Evolutionary conservation across 352 stramenopile genomes (phyloP), one percentile per base, ranked within the genome.

Genomic region (Phytophthora lateralis): DNA sequence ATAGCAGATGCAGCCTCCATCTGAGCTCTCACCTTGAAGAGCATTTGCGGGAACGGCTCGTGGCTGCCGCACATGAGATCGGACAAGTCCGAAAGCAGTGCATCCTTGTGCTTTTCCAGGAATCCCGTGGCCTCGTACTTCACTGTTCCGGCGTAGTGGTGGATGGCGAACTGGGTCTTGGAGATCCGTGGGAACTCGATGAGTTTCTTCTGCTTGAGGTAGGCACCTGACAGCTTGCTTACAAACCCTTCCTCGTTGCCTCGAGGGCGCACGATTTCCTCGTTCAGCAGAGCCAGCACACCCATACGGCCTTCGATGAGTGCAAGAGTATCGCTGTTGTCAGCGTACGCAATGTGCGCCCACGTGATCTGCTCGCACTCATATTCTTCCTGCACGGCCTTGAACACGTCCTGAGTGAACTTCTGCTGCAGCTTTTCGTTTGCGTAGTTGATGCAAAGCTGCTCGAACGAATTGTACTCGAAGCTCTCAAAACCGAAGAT

Each of bases 381-480:
- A 48, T 91, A 91, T 59, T 91, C 82, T 42, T 85, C 71, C 55
- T 88, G 66, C 34, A 90, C 80, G 1, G 68, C 55, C 38, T 76
- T 80, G 63, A 97, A 89, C 6, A 89, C 80, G 26, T 87, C 78
- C 39, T 82, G 64, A 8, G 74, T 95, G 61, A 97, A 97, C 57
- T 95, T 93, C 41, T 97, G 85, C 80, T 96, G 83, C 24, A 96
- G 73, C 41, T 91, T 86, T 65, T 98, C 95, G 74, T 98, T 98
- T 6, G 91, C 92, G 65, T 97, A 98, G 70, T 98, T 98, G 70
- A 98, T 98, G 47, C 93, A 97, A 10, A 98, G 70, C 73, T 98
- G 94, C 69, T 98, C 96, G 77, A 98, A 97, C 20, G 84, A 93
- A 68, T 97, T 97, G 65, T 86, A 65, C 43, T 80, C 71, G 27